Percentiles rank a stretch among this genome's conserved stretches.
Evolutionary conservation across 163 green algal species (phyloP).

Genomic region (Scenedesmus sp.): DNA sequence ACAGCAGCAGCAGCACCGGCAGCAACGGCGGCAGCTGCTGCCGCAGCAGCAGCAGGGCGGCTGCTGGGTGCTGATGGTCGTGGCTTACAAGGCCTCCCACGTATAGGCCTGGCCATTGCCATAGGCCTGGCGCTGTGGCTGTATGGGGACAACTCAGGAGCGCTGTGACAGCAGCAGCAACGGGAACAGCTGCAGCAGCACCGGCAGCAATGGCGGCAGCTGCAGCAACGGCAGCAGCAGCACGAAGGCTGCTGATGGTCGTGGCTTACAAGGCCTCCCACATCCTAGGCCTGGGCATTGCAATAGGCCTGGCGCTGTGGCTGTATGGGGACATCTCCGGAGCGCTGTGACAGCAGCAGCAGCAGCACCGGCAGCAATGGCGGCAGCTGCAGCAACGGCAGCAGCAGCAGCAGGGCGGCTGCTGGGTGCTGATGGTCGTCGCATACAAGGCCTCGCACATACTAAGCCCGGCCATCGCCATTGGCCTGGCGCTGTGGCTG

Average conservation of each 20-base stretch:
- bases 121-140: conserved; percentile 21
- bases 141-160: conserved; percentile 41
- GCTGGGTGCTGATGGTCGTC: conserved; percentile 30
- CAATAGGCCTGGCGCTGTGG: conserved; percentile 20
- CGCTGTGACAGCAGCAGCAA: not conserved
- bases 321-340: conserved; percentile 50
- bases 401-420: not conserved
- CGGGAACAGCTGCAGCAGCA: not conserved
- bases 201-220: not conserved
- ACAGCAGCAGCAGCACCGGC: not conserved
- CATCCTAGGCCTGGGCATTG: conserved; percentile 24
- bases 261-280: conserved; percentile 29
- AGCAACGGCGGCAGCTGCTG: conserved; percentile 3
- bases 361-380: not conserved
- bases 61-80: conserved; percentile 25
- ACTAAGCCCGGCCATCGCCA: conserved; percentile 9
- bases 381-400: conserved; percentile 3
- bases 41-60: not conserved
- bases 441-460: conserved; percentile 40
- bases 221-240: not conserved
- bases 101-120: conserved; percentile 29
- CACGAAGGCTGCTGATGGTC: conserved; percentile 23
- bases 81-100: conserved; percentile 26
- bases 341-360: conserved; percentile 17
- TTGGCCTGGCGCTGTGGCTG: conserved; percentile 16